Percentiles rank a stretch among this genome's conserved stretches.
These are phyloP conservation scores for Sarcocystis neurona DNA, from an alignment of 169 alveolate species.

Conservation along the genomic window DNA sequence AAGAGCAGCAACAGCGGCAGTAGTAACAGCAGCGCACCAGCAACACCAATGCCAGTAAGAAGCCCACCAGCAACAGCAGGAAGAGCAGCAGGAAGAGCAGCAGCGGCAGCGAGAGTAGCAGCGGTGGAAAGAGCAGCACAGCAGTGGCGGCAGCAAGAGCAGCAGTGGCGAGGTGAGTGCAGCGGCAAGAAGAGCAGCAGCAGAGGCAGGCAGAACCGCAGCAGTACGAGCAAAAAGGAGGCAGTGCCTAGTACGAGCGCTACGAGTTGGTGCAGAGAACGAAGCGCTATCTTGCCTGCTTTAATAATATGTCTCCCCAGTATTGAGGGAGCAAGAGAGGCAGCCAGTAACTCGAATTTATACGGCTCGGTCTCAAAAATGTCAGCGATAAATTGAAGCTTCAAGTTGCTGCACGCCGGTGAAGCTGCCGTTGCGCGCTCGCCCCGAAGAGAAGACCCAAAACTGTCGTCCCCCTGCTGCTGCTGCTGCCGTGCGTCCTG, in stretches of 20 bases:
- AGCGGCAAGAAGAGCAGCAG: background rate
- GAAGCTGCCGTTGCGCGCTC: too few relatives aligned
- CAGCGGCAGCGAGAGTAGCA: background rate
- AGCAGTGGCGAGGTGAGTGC: background rate
- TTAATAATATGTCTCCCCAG: background rate
- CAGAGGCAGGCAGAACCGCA: background rate
- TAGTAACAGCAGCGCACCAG: background rate
- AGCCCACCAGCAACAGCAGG: background rate
- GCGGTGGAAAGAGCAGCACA: background rate
- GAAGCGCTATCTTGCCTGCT: background rate
- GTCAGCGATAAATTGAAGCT: slow-evolving; percentile 19
- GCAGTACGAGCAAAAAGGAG: background rate
- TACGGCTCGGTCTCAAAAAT: background rate
- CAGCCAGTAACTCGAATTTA: slow-evolving; percentile 13
- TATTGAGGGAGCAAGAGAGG: slow-evolving; percentile 25
- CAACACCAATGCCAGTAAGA: background rate
- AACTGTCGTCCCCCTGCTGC: background rate
- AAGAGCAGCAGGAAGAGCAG: background rate
- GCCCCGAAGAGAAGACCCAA: too few relatives aligned
- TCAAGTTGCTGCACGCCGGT: too few relatives aligned
- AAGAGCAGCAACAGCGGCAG: background rate
- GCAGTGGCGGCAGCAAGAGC: background rate
- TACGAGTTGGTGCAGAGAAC: background rate
- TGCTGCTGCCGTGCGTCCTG: slow-evolving; percentile 24
- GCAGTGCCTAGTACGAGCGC: too few relatives aligned